phyloP scores from a whole-genome alignment of 495 filamentous ascomycete species.

The Lasiosphaeriaceae sp. region DNA sequence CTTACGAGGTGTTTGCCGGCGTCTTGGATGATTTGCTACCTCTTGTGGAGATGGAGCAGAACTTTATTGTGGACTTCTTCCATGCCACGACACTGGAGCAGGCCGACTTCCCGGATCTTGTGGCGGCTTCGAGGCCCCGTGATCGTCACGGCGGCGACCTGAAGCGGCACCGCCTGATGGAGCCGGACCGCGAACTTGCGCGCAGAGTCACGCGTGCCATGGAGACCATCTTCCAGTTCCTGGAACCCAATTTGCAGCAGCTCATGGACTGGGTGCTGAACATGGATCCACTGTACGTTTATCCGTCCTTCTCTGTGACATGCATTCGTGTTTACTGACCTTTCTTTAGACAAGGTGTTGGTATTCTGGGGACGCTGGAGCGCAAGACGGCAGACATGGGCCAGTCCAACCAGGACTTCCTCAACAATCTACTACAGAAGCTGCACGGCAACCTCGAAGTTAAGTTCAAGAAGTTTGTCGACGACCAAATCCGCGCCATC shows the following conservation, averaged over 20 bases:
- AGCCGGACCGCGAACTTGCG: constrained; percentile 79
- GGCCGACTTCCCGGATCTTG: constrained; percentile 76
- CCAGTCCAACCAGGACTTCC: constrained; percentile 89
- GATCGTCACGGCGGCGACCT: constrained; percentile 65
- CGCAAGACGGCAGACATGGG: constrained; percentile 69
- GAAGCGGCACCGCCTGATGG: constrained; percentile 65
- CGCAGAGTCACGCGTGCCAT: constrained; percentile 75
- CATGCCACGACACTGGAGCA: constrained; percentile 75
- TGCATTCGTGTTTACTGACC: constrained; percentile 12
- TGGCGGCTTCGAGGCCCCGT: constrained; percentile 62
- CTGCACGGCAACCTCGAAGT: constrained; percentile 69
- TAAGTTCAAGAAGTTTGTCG: constrained; percentile 83
- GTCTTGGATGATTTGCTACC: constrained; percentile 73
- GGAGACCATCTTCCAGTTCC: constrained; percentile 80
- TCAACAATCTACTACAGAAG: constrained; percentile 73
- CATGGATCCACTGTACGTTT: constrained; percentile 74
- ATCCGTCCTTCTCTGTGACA: background rate
- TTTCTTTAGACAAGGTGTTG: constrained; percentile 70
- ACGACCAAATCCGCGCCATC: constrained; percentile 90
- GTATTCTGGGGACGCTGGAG: constrained; percentile 77
- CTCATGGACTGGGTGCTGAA: constrained; percentile 80
- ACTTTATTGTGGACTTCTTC: constrained; percentile 92
- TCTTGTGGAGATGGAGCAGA: constrained; percentile 85
- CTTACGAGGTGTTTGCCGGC: constrained; percentile 80
- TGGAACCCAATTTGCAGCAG: constrained; percentile 72